These are phyloP conservation scores for Backusella sp. DNA, from an alignment of 192 early-diverging fungal species.

Conservation along the genomic window DNA sequence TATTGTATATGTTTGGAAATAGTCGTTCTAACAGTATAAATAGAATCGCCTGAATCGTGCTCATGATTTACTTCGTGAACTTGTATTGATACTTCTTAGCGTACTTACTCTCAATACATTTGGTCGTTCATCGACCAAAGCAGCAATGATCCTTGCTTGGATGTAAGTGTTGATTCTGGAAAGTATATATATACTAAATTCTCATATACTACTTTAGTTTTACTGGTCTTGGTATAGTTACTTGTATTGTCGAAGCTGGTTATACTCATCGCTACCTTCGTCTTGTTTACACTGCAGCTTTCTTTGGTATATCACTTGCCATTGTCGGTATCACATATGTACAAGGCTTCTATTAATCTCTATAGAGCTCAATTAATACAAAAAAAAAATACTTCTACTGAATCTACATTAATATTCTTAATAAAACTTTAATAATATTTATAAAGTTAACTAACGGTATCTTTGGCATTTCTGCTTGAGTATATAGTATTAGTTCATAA, in stretches of 20 bases:
- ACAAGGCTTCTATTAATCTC: constrained; percentile 18
- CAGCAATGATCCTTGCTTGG: constrained; percentile 41
- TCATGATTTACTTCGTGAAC: constrained; percentile 32
- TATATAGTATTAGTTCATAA: neutral
- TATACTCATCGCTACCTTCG: constrained; percentile 20
- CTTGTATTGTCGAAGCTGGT: constrained; percentile 15
- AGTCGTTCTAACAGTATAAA: neutral
- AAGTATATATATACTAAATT: neutral
- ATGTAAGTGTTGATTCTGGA: constrained; percentile 27
- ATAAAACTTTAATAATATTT: neutral
- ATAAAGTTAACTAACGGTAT: neutral
- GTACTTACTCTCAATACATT: constrained; percentile 38
- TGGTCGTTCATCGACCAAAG: constrained; percentile 27
- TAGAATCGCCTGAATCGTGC: constrained; percentile 31
- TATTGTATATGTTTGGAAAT: neutral
- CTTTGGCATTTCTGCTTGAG: neutral
- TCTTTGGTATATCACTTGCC: constrained; percentile 25
- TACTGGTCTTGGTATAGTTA: constrained; percentile 20
- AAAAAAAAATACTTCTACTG: neutral
- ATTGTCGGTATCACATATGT: constrained; percentile 21
- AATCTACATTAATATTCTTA: neutral
- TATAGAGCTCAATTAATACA: neutral
- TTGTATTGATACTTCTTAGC: constrained; percentile 33
- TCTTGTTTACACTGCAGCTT: constrained; percentile 16
- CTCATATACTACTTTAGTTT: constrained; percentile 15